Evolutionary conservation across 2,329 filamentous ascomycete species (phyloP).

Genomic region (Cercospora sp.): DNA sequence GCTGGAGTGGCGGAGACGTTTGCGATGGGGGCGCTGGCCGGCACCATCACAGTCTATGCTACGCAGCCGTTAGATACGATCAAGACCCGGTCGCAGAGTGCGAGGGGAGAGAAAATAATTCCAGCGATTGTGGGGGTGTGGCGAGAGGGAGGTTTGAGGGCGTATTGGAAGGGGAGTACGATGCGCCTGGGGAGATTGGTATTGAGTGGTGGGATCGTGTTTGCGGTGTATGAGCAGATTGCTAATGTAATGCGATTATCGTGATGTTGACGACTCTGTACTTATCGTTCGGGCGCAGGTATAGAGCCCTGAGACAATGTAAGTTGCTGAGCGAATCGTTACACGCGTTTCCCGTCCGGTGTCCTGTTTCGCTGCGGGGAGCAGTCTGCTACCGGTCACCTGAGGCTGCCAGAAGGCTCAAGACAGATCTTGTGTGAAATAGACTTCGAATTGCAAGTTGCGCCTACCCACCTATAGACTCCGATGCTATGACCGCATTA

Average conservation of each 20-base stretch:
- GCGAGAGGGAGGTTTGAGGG: constrained; percentile 30
- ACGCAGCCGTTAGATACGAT: constrained; percentile 49
- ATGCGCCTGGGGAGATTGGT: constrained; percentile 36
- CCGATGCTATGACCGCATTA: background rate
- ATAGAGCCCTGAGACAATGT: background rate
- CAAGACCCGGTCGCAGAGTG: constrained; percentile 44
- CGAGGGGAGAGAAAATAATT: constrained; percentile 32
- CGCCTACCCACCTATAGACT: background rate
- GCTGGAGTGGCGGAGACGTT: constrained; percentile 32
- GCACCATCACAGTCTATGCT: constrained; percentile 42
- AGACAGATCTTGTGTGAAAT: background rate
- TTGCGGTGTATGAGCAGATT: constrained; percentile 39
- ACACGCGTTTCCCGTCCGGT: background rate
- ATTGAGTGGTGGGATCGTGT: constrained; percentile 38
- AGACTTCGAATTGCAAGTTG: background rate
- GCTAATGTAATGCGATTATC: constrained; percentile 7
- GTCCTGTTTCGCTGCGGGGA: background rate
- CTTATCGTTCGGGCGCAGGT: background rate
- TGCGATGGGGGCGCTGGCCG: constrained; percentile 36
- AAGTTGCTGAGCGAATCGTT: background rate
- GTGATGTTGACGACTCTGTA: constrained; percentile 17
- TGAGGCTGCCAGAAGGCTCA: background rate
- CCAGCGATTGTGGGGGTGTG: constrained; percentile 33
- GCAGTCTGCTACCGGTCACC: background rate
- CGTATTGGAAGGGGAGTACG: constrained; percentile 38